Percentiles rank a stretch among this genome's conserved stretches.
Evolutionary conservation across 495 filamentous ascomycete species (phyloP).

Genomic region (Neurospora sp.): DNA sequence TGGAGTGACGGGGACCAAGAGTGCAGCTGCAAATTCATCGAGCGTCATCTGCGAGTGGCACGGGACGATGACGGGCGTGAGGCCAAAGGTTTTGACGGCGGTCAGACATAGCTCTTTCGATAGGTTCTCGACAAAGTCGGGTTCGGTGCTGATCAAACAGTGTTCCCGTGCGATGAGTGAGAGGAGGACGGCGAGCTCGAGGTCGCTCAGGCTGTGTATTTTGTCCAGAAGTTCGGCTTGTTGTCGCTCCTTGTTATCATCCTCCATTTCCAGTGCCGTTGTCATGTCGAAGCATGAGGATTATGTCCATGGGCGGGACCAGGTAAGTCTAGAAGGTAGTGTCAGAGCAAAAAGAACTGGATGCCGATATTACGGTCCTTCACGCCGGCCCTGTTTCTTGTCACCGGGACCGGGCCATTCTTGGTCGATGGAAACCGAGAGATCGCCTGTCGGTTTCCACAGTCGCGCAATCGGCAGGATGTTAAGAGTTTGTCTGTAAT

Average conservation of each 20-base stretch:
- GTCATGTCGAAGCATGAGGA: neutral
- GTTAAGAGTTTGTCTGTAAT: neutral
- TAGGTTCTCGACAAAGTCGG: slow-evolving; percentile 50
- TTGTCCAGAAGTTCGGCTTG: slow-evolving; percentile 42
- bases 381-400: neutral
- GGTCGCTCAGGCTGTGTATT: slow-evolving; percentile 68
- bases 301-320: neutral
- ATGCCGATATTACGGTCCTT: neutral
- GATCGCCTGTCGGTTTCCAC: neutral
- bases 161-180: slow-evolving; percentile 73
- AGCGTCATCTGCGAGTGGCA: slow-evolving; percentile 63
- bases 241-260: slow-evolving; percentile 18
- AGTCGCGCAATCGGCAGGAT: neutral
- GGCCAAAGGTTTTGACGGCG: slow-evolving; percentile 58
- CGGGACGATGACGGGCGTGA: slow-evolving; percentile 55
- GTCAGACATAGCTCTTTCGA: slow-evolving; percentile 64
- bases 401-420: neutral
- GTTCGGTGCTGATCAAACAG: slow-evolving; percentile 72
- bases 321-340: neutral
- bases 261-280: slow-evolving; percentile 45
- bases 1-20: slow-evolving; percentile 40
- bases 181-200: slow-evolving; percentile 78
- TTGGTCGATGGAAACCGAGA: neutral
- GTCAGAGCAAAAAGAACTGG: neutral
- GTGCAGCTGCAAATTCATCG: slow-evolving; percentile 65